Evolutionary conservation across 202 grass and related monocot genomes (phyloP).

Genomic region (Musa balbisiana): DNA sequence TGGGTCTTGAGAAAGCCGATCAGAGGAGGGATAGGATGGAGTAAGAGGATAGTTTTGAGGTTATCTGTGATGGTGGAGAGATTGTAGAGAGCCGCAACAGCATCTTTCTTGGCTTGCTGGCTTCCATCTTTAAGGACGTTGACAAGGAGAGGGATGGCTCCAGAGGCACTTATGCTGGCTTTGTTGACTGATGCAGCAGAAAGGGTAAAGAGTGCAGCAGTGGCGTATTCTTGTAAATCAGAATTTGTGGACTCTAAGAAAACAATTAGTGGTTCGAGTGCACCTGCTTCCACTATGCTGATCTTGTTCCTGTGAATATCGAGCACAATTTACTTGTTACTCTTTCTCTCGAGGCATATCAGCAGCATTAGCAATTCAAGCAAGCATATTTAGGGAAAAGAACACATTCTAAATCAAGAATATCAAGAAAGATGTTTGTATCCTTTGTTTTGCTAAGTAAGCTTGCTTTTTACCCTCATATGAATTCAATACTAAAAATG

Average conservation of each 20-base stretch:
- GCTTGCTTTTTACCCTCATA: no score
- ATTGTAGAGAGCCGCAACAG: constrained; percentile 2
- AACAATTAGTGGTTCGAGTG: background rate
- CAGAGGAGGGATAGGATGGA: constrained; percentile 1
- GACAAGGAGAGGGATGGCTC: constrained; percentile 12
- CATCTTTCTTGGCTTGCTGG: constrained; percentile 15
- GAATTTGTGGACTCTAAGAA: background rate
- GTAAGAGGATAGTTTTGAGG: background rate
- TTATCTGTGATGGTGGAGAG: constrained; percentile 11
- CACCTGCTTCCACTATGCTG: constrained; percentile 4
- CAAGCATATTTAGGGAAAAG: no score
- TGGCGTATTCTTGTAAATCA: background rate
- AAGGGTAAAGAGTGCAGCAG: background rate
- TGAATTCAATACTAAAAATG: no score
- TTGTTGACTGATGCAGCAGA: constrained; percentile 8
- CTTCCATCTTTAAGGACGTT: constrained; percentile 2
- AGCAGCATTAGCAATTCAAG: no score
- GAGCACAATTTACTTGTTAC: background rate
- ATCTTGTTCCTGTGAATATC: constrained; percentile 3
- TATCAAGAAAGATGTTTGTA: no score
- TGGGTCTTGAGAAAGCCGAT: background rate
- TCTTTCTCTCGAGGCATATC: no score
- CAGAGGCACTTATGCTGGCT: constrained; percentile 3
- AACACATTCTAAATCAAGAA: no score
- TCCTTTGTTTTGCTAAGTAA: no score